A percentile compares a stretch with the other conserved stretches of the same genome.
Conservation (phyloP, 1,284 basidiomycete genomes). For the Naganishia liquefaciens region DNA sequence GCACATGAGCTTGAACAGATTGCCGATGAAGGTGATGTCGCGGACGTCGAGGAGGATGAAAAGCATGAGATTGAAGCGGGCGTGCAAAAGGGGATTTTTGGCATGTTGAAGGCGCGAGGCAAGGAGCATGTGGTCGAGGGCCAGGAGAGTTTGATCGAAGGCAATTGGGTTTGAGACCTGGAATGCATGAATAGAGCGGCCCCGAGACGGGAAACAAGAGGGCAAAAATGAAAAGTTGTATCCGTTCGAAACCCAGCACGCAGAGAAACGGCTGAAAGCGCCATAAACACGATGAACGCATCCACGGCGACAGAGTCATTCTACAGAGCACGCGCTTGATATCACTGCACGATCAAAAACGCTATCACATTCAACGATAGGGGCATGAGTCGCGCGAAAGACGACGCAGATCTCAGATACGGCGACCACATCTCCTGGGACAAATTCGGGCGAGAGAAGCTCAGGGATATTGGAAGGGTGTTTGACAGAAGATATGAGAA, state of each 20-base stretch:
- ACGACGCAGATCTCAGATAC: no score
- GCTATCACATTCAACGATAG: not conserved
- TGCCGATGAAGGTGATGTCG: conserved; percentile 30
- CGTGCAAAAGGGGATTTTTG: conserved; percentile 24
- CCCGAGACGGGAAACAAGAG: not conserved
- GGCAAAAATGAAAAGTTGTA: not conserved
- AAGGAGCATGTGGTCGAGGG: conserved; percentile 11
- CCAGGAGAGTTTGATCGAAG: conserved; percentile 22
- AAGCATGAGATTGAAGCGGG: conserved; percentile 26
- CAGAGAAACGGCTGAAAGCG: not conserved
- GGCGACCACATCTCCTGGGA: no score
- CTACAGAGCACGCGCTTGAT: no score
- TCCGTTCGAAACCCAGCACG: not conserved
- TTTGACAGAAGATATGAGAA: conserved; percentile 28
- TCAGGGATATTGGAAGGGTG: not conserved
- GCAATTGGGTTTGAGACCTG: conserved; percentile 10
- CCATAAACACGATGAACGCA: not conserved
- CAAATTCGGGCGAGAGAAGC: no score
- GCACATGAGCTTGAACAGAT: conserved; percentile 32
- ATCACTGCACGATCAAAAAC: not conserved
- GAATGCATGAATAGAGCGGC: not conserved
- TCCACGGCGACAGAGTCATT: no score
- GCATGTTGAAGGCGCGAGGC: conserved; percentile 27
- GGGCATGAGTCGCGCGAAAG: no score
- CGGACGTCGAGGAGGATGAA: conserved; percentile 14